Percentiles rank a stretch among this genome's conserved stretches.
phyloP scores from a whole-genome alignment of 306 rosid species.

The Dryas octopetala region DNA sequence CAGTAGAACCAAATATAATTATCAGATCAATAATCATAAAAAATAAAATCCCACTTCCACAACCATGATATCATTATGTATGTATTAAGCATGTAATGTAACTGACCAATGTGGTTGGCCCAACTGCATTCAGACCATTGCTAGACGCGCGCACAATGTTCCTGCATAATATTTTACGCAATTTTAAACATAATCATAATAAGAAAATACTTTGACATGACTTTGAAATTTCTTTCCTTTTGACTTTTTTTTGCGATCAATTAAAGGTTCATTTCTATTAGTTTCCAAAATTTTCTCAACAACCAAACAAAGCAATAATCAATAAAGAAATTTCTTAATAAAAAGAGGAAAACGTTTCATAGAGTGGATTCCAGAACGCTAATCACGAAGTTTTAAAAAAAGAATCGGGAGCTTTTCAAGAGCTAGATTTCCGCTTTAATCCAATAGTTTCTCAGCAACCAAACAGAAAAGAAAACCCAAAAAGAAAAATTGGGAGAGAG shows the following conservation, averaged over 20 bases:
- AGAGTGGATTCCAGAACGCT: background rate
- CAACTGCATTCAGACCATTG: slow-evolving; percentile 64
- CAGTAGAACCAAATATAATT: background rate
- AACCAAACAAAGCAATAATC: background rate
- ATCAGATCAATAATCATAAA: background rate
- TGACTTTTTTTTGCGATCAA: background rate
- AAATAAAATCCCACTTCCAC: slow-evolving; percentile 6
- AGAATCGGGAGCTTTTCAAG: background rate
- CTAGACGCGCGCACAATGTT: slow-evolving; percentile 48
- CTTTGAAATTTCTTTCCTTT: background rate
- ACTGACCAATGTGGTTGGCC: slow-evolving; percentile 72
- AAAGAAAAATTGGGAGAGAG: background rate
- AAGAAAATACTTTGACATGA: background rate
- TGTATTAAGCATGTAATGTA: slow-evolving; percentile 12
- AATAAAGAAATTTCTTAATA: background rate
- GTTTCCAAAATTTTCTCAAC: background rate
- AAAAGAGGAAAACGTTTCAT: background rate
- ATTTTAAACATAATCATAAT: slow-evolving; percentile 13
- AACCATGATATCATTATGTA: slow-evolving; percentile 16
- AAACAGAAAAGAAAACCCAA: slow-evolving; percentile 1
- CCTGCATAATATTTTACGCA: slow-evolving; percentile 56
- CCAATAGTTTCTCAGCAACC: slow-evolving; percentile 13
- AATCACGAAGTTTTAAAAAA: background rate
- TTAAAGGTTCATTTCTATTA: background rate
- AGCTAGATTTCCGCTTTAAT: background rate